Conservation (phyloP, 495 filamentous ascomycete species). For the Penicillium simplicissimum region DNA sequence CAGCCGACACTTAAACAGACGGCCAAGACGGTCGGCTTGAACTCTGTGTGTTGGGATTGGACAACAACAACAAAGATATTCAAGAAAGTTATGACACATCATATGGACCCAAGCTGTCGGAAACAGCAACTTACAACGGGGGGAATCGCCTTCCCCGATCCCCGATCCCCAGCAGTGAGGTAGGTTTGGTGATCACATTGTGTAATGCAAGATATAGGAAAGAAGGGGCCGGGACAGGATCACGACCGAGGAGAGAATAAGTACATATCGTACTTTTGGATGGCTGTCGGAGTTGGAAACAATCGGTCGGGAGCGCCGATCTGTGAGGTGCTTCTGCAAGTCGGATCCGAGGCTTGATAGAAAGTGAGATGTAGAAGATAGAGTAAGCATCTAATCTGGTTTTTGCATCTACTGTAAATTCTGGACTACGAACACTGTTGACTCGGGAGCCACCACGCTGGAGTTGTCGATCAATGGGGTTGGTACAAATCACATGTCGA, state of each 20-base stretch:
- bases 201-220: constrained; percentile 24
- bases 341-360: neutral
- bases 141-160: constrained; percentile 24
- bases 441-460: neutral
- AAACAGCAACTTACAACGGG: constrained; percentile 29
- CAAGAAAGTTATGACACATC: constrained; percentile 27
- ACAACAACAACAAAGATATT: neutral
- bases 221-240: constrained; percentile 5
- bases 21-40: constrained; percentile 8
- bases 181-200: constrained; percentile 16
- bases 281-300: constrained; percentile 1
- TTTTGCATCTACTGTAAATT: too few species aligned
- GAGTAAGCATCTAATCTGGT: neutral
- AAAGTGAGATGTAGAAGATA: neutral
- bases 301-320: constrained; percentile 10
- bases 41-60: constrained; percentile 5
- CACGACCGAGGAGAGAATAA: constrained; percentile 12
- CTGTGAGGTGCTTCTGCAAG: constrained; percentile 8
- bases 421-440: too few species aligned
- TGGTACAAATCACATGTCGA: constrained; percentile 1
- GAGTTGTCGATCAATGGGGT: constrained; percentile 8
- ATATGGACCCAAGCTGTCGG: constrained; percentile 12
- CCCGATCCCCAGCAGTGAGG: constrained; percentile 3
- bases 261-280: neutral
- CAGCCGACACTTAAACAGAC: neutral